Conservation (phyloP, 2,329 filamentous ascomycete species). For the Byssochlamys sp. region DNA sequence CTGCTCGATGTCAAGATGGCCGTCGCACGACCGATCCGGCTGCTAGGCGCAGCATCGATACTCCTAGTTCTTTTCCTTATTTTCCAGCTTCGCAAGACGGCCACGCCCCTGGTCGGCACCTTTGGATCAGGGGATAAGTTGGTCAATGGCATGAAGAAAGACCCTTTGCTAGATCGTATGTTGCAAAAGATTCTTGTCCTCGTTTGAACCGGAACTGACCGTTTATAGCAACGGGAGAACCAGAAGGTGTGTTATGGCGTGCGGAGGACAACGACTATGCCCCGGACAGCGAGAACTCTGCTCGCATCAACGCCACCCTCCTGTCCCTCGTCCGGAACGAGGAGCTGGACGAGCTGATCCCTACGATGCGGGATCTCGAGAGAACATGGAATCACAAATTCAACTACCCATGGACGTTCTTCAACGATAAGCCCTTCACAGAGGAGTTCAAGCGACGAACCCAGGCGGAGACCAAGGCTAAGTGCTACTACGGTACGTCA, state of each 20-base stretch:
- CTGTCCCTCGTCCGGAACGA: slow-evolving; percentile 86
- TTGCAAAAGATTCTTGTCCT: slow-evolving; percentile 9
- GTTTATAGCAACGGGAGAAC: slow-evolving; percentile 65
- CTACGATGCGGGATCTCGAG: slow-evolving; percentile 85
- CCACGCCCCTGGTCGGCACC: slow-evolving; percentile 20
- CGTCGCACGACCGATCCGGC: slow-evolving; percentile 8
- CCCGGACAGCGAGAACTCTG: slow-evolving; percentile 62
- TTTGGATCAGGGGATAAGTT: slow-evolving; percentile 32
- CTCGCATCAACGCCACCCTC: slow-evolving; percentile 86
- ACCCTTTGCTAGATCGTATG: slow-evolving; percentile 82
- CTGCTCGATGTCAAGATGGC: slow-evolving; percentile 10
- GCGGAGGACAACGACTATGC: slow-evolving; percentile 67
- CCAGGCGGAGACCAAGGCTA: slow-evolving; percentile 71
- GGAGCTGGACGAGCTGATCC: slow-evolving; percentile 72
- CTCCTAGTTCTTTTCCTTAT: slow-evolving; percentile 49
- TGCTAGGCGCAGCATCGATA: slow-evolving; percentile 10
- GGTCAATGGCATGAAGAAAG: slow-evolving; percentile 56
- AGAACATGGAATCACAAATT: slow-evolving; percentile 96
- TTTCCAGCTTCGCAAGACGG: slow-evolving; percentile 60
- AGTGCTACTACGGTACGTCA: slow-evolving; percentile 66
- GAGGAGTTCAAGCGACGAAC: slow-evolving; percentile 86
- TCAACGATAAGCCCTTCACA: slow-evolving; percentile 89
- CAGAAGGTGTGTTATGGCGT: slow-evolving; percentile 64
- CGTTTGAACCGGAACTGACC: slow-evolving; percentile 9
- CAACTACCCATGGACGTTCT: slow-evolving; percentile 99